Percentiles rank a stretch among this genome's conserved stretches.
phyloP scores from a whole-genome alignment of 1,284 basidiomycete genomes.

The Ustilago shanxiensis region DNA sequence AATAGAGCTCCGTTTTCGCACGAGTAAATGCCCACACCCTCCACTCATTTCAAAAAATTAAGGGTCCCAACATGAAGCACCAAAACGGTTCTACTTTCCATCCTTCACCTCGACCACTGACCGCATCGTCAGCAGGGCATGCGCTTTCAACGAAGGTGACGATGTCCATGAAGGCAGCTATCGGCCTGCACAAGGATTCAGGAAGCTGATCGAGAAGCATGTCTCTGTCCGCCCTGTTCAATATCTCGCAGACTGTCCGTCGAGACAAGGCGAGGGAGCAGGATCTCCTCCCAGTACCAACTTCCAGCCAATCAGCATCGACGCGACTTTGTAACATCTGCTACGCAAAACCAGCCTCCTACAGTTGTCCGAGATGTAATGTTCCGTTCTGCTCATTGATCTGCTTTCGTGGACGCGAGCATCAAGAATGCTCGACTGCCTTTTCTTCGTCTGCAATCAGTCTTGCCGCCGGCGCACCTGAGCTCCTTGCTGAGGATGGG shows the following conservation, averaged over 20 bases:
- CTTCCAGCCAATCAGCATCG: conserved; percentile 16
- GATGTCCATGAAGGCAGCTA: not conserved
- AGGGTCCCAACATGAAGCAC: not conserved
- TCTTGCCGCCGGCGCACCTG: conserved; percentile 2
- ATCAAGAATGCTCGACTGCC: conserved; percentile 47
- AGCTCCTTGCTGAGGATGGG: conserved; percentile 12
- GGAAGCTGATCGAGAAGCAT: conserved; percentile 3
- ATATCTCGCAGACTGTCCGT: conserved; percentile 52
- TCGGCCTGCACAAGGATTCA: not conserved
- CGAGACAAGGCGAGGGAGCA: conserved; percentile 47
- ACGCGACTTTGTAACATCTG: conserved; percentile 60
- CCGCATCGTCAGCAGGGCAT: not conserved
- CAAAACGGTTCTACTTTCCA: not conserved
- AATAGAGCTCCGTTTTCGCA: conserved; percentile 14
- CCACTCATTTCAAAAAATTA: not conserved
- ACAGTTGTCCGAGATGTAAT: conserved; percentile 64
- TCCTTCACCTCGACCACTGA: not conserved
- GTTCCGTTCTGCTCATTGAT: conserved; percentile 59
- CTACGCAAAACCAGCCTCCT: conserved; percentile 38
- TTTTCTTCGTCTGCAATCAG: conserved; percentile 43
- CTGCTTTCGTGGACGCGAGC: conserved; percentile 53
- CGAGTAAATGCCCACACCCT: conserved; percentile 16
- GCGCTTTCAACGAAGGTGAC: not conserved
- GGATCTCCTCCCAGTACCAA: conserved; percentile 30
- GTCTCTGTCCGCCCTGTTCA: conserved; percentile 55